Percentiles rank a stretch among this genome's conserved stretches.
Conservation (phyloP, 2,329 filamentous ascomycete genomes). For the Neonectria neomacrospora region DNA sequence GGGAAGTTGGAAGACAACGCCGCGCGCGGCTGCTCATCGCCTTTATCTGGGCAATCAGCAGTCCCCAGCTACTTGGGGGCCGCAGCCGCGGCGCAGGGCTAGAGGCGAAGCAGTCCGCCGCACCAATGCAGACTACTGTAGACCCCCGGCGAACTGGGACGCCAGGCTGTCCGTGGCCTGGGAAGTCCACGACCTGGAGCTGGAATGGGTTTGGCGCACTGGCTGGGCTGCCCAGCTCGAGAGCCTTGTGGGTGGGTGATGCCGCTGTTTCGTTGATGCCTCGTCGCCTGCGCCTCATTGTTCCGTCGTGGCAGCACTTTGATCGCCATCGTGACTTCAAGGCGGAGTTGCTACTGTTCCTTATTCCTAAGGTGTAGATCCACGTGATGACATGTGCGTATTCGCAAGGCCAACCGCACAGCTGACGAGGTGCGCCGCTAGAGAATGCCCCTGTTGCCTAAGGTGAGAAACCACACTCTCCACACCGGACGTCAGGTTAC, state of each 20-base stretch:
- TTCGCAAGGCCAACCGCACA: not conserved
- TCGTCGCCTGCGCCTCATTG: slow-evolving; percentile 1
- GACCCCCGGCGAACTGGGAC: not conserved
- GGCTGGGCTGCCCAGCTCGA: not conserved
- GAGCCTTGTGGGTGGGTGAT: not conserved
- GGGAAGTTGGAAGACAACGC: not conserved
- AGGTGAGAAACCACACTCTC: not conserved
- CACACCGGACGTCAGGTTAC: not conserved
- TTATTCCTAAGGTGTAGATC: not conserved
- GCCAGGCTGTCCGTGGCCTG: not conserved
- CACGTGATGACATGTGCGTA: not conserved
- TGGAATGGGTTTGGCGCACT: slow-evolving; percentile 1
- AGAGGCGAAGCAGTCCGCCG: slow-evolving; percentile 2
- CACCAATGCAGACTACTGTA: slow-evolving; percentile 13
- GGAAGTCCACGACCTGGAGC: not conserved
- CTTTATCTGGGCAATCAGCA: slow-evolving; percentile 7
- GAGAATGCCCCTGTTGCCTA: not conserved
- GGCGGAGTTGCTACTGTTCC: not conserved
- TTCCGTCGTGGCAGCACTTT: not conserved
- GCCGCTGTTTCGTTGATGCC: not conserved
- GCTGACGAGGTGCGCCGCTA: not conserved
- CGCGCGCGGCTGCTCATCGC: slow-evolving; percentile 5
- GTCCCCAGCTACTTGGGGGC: not conserved
- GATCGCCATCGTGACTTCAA: not conserved
- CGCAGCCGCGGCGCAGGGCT: slow-evolving; percentile 10